A percentile compares a stretch with the other conserved stretches of the same genome.
Evolutionary conservation across 768 basidiomycete genomes (phyloP).

Genomic region (Myochromella boudieri): DNA sequence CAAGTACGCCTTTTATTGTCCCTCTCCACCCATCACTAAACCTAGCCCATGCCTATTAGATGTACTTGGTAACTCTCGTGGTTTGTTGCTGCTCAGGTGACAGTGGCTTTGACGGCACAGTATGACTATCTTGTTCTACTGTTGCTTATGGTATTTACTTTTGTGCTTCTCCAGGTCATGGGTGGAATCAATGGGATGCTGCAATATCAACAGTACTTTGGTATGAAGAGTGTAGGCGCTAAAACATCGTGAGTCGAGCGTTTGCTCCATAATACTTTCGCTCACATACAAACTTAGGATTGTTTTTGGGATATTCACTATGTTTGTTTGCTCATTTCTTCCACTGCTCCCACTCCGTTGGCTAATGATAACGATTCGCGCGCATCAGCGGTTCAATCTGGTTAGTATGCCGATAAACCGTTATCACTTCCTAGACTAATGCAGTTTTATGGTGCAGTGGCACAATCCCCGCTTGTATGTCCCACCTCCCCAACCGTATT

Average conservation of each 20-base stretch:
- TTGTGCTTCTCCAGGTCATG: slow-evolving; percentile 39
- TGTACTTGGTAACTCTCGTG: slow-evolving; percentile 47
- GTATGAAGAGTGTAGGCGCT: slow-evolving; percentile 38
- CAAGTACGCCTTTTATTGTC: slow-evolving; percentile 25
- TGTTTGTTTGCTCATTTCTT: slow-evolving; percentile 26
- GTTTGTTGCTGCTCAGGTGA: slow-evolving; percentile 51
- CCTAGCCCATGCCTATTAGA: slow-evolving; percentile 21
- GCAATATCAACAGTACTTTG: slow-evolving; percentile 48
- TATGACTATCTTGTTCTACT: slow-evolving; percentile 19
- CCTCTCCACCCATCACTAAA: neutral
- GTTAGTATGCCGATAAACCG: slow-evolving; percentile 21
- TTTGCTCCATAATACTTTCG: neutral
- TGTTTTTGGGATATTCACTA: slow-evolving; percentile 54
- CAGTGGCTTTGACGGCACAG: slow-evolving; percentile 55
- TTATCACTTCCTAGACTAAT: slow-evolving; percentile 23
- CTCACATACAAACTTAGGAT: slow-evolving; percentile 28
- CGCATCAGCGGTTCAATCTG: slow-evolving; percentile 36
- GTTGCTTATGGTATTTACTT: slow-evolving; percentile 1
- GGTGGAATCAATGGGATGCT: slow-evolving; percentile 52
- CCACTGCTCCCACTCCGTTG: neutral
- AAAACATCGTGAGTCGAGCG: slow-evolving; percentile 37
- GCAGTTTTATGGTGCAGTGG: slow-evolving; percentile 31
- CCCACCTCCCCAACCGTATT: too few relatives aligned
- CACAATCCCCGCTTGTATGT: slow-evolving; percentile 43
- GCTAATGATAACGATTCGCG: neutral